Conservation (phyloP, 2,329 filamentous ascomycete species). For the Colletotrichum acutatum region DNA sequence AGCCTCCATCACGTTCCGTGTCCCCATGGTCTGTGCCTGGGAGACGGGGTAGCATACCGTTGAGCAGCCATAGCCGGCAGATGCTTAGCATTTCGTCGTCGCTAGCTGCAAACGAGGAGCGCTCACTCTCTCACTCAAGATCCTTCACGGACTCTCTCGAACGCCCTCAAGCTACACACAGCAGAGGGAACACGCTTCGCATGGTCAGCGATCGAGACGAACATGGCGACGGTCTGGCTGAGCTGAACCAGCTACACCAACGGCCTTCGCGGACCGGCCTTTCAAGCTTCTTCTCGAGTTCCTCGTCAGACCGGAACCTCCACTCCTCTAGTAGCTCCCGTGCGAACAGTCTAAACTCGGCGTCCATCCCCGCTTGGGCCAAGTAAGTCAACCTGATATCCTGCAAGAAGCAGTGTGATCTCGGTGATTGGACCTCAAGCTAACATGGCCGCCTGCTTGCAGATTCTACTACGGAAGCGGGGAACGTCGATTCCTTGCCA, state of each 20-base stretch:
- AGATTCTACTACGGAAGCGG: conserved; percentile 79
- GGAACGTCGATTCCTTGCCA: conserved; percentile 64
- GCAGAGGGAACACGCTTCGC: conserved; percentile 52
- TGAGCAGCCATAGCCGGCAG: conserved; percentile 63
- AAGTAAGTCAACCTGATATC: conserved; percentile 46
- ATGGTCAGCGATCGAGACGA: conserved; percentile 70
- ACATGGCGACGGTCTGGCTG: conserved; percentile 71
- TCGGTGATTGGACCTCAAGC: background rate
- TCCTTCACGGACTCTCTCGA: conserved; percentile 61
- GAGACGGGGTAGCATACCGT: conserved; percentile 61
- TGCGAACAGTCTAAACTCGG: conserved; percentile 56
- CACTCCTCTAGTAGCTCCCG: conserved; percentile 63
- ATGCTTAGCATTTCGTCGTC: conserved; percentile 69
- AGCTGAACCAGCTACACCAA: conserved; percentile 64
- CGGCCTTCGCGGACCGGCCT: conserved; percentile 65
- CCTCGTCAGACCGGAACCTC: conserved; percentile 62
- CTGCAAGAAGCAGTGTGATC: background rate
- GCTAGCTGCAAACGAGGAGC: conserved; percentile 56
- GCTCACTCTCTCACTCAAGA: conserved; percentile 49
- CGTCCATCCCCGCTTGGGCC: conserved; percentile 65
- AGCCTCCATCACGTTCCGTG: conserved; percentile 59
- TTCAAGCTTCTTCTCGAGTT: conserved; percentile 61
- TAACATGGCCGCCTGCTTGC: conserved; percentile 40
- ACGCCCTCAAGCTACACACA: conserved; percentile 57
- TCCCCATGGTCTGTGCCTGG: conserved; percentile 55